Evolutionary conservation across 169 alveolate genomes (phyloP), one percentile per base, ranked within the genome.

Genomic region (Fabrea salina): DNA sequence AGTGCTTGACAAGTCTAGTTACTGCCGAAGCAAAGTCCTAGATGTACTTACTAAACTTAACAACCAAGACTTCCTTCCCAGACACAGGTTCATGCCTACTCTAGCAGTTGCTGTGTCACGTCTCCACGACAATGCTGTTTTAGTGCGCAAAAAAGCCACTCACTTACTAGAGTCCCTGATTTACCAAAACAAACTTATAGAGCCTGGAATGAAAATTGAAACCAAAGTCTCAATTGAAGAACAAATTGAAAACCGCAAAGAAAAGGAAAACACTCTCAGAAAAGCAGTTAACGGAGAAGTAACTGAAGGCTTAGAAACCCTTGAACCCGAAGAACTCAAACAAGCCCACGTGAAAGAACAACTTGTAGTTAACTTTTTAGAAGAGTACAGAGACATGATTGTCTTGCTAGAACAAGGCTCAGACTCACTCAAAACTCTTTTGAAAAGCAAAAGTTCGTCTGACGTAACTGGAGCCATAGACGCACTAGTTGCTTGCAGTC

Each of bases 401-500:
- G 78, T 70, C 25, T 53, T 67, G 30, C 44, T 90, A 8, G 86
- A 82, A 40, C 39, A 79, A 32, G 72, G 84, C 22, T 71, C 77
- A 5, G 82, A 84, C 1, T 64, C 70, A 19, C 77, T 90, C 7
- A 86, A 75, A 22, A 76, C 68, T 68, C 67, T 90, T 47, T 77
- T 90, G 43, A 79, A 83, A 51, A 79, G 89, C 7, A 82, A 87
- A 78, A 86, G 86, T 11, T 58, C 39, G 0, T 41, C 82, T 8
- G 95, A 90, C 80, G 84, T 89, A 11, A 70, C 51, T 11, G 92
- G 86, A 67, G 57, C 93, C 35, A 81, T 90, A 25, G 91, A 87
- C 44, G 47, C 76, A 53, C 77, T 90, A 41, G 57, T 74, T 33
- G 56, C 80, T 19, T 86, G 87, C 4, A 66, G 78, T 50, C 41